Evolutionary conservation across 805 yeast genomes (phyloP).

Genomic region (Brettanomyces nanus): DNA sequence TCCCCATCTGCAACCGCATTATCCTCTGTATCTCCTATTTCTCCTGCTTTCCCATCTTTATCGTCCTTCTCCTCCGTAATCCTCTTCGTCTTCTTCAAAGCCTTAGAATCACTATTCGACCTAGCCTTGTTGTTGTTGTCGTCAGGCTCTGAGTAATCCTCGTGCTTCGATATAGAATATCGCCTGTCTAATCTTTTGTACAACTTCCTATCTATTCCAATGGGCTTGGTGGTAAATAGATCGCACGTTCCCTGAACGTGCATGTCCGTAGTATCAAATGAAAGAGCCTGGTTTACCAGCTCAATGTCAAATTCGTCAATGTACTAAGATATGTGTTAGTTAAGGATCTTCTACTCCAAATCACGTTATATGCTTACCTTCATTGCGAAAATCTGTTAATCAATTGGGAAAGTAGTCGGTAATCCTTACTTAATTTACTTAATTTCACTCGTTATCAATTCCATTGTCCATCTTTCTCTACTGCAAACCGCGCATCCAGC

Average conservation of each 20-base stretch:
- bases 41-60: not conserved
- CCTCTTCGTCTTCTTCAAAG: not conserved
- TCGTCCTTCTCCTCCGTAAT: not conserved
- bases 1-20: too few species aligned
- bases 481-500: too few species aligned
- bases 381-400: too few species aligned
- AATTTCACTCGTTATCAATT: too few species aligned
- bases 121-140: not conserved
- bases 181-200: constrained; percentile 80
- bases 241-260: constrained; percentile 86
- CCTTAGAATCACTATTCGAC: constrained; percentile 1
- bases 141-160: constrained; percentile 4
- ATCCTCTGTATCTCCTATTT: not conserved
- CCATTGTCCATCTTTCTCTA: too few species aligned
- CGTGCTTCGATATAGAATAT: constrained; percentile 11
- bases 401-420: too few species aligned
- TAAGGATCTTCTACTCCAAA: too few species aligned
- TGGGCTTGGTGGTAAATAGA: constrained; percentile 88
- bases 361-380: too few species aligned
- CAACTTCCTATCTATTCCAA: constrained; percentile 80
- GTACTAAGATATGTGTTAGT: constrained; percentile 45
- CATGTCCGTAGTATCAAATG: constrained; percentile 68
- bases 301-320: constrained; percentile 93
- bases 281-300: constrained; percentile 76
- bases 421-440: too few species aligned